Percentiles rank a stretch among this genome's conserved stretches.
Evolutionary conservation across 2,329 filamentous ascomycete genomes (phyloP).

Genomic region (Ophiocordyceps robertsii): DNA sequence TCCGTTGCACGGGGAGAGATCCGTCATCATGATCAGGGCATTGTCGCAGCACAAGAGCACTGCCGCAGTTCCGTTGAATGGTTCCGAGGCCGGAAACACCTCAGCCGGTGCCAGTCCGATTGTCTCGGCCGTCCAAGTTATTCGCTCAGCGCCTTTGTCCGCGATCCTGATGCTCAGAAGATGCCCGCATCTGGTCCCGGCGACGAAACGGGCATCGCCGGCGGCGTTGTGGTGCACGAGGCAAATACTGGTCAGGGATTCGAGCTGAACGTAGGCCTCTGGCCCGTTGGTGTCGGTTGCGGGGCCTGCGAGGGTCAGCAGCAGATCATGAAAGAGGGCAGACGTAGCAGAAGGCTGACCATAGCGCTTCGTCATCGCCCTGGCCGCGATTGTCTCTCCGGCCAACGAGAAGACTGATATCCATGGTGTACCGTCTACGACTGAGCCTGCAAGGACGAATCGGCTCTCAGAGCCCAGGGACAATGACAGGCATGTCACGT

Average conservation of each 20-base stretch:
- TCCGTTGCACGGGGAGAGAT: constrained; percentile 14
- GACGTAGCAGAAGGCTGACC: constrained; percentile 1
- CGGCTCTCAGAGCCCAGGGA: constrained; percentile 12
- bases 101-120: constrained; percentile 22
- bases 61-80: constrained; percentile 11
- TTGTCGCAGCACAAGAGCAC: constrained; percentile 36
- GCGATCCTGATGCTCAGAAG: constrained; percentile 25
- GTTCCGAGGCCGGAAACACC: constrained; percentile 15
- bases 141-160: constrained; percentile 7
- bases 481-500: constrained; percentile 34
- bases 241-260: constrained; percentile 34
- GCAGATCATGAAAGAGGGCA: background rate
- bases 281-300: background rate
- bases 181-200: constrained; percentile 39
- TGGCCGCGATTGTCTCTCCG: constrained; percentile 9
- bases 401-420: constrained; percentile 17
- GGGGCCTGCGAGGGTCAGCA: constrained; percentile 2
- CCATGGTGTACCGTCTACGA: constrained; percentile 16
- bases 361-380: constrained; percentile 3
- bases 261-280: constrained; percentile 7
- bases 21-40: constrained; percentile 27
- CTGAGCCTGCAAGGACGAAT: constrained; percentile 20
- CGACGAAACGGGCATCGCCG: constrained; percentile 19
- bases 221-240: constrained; percentile 12
- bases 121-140: constrained; percentile 16